These are phyloP conservation scores for Cystobasidiaceae sp. DNA, from an alignment of 1,284 basidiomycete genomes.

Conservation along the genomic window DNA sequence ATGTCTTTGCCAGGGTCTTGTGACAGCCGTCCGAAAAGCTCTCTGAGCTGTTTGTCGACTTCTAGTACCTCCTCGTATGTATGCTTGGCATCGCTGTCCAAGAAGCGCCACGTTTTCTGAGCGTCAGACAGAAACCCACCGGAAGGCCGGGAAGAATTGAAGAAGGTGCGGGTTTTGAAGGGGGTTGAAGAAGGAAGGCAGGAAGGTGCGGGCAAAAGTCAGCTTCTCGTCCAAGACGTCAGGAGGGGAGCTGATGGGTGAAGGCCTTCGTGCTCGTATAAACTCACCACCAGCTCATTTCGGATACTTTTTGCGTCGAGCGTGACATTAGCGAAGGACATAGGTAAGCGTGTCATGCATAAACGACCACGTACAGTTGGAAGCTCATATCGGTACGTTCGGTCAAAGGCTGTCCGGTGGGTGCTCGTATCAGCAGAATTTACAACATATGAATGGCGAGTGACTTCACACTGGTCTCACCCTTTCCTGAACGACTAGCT, in stretches of 20 bases:
- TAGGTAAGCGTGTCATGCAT: neutral
- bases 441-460: neutral
- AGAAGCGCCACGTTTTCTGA: conserved; percentile 13
- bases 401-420: neutral
- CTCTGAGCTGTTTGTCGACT: conserved; percentile 3
- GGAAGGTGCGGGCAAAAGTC: no score
- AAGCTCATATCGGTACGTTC: conserved; percentile 13
- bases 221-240: no score
- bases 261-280: neutral
- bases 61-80: conserved; percentile 12
- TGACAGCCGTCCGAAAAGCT: neutral
- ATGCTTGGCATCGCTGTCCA: conserved; percentile 15
- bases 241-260: no score
- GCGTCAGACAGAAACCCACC: neutral
- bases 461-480: neutral
- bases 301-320: neutral
- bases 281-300: conserved; percentile 9
- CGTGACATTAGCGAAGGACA: neutral
- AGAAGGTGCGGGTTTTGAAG: neutral
- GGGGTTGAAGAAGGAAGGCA: neutral
- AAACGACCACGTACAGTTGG: neutral
- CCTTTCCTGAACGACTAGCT: neutral
- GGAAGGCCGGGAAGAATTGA: neutral
- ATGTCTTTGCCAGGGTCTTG: neutral
- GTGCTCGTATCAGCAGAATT: neutral